Base-by-base conservation (phyloP, 495 filamentous ascomycete species). In the Aspergillus carlsbadensis region DNA sequence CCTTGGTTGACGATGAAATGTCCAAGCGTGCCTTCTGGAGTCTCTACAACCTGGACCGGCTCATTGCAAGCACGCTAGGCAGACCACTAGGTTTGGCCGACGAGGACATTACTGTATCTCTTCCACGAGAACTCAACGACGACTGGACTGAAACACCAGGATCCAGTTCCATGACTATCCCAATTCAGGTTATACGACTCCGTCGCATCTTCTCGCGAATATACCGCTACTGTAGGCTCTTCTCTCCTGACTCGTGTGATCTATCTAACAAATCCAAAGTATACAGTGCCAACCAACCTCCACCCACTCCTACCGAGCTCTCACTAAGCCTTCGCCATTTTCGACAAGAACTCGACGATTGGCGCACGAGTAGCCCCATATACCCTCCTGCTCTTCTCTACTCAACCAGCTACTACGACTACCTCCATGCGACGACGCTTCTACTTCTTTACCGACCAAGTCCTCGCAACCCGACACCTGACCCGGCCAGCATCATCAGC, bases 11-110 rank as follows among this genome's bases (percentile, higher is more conserved):
- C 34, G 66, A 80, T 18, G 79, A 81, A 49, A 77, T 80, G 68
- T 63, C 76, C 7, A 79, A 80, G 40, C 72, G 79, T 6, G 70
- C 76, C 0, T 81, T 80, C 46, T 81, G 79, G 79, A 80, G 76
- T 59, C 66, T 80, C 1, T 81, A 81, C 52, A 79, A 77, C 7
- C 61, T 81, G 10, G 79, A 81, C 48, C 75, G 79, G 7, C 68
- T 81, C 35, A 74, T 81, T 20, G 75, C 77, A 0, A 73, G 78
- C 22, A 81, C 79, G 1, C 58, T 81, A 0, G 77, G 75, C 13
- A 72, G 79, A 42, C 79, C 79, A 2, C 59, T 81, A 22, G 78
- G 74, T 0, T 72, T 81, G 33, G 67, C 77, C 0, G 79, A 81
- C 49, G 79, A 81, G 13, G 78, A 80, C 39, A 79, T 81, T 52